Evolutionary conservation across 116 monocot species (phyloP).

Genomic region (Trichopus zeylanicus): DNA sequence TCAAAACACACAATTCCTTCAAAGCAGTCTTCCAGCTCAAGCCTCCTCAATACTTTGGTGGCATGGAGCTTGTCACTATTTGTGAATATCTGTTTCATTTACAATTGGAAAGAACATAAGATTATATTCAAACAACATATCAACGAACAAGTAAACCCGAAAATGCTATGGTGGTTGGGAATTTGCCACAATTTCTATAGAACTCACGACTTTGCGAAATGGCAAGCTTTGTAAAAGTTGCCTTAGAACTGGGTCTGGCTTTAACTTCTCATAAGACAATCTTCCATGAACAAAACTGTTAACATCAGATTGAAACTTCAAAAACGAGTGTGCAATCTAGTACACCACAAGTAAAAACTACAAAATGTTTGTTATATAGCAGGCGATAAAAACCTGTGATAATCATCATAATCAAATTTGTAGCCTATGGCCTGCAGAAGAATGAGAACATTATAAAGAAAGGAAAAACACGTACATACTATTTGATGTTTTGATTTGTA

Average conservation of each 20-base stretch:
- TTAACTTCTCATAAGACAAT: conserved; percentile 66
- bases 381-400: conserved; percentile 44
- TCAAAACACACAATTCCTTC: conserved; percentile 94
- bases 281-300: conserved; percentile 86
- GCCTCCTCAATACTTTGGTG: conserved; percentile 43
- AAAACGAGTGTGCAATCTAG: neutral
- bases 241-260: conserved; percentile 65
- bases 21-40: conserved; percentile 86
- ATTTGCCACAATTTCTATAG: neutral
- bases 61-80: conserved; percentile 76
- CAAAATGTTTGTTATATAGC: neutral
- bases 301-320: neutral
- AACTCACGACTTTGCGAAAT: conserved; percentile 72
- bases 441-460: neutral
- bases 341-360: neutral
- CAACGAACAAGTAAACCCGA: no score
- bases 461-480: neutral
- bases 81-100: conserved; percentile 88
- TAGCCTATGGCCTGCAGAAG: conserved; percentile 71
- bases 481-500: neutral
- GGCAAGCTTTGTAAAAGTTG: conserved; percentile 64
- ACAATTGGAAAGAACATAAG: conserved; percentile 1
- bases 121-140: no score
- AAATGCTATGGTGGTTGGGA: neutral
- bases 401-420: conserved; percentile 75